phyloP scores from a whole-genome alignment of 1,284 basidiomycete genomes.

The Exobasidium rhododendri region DNA sequence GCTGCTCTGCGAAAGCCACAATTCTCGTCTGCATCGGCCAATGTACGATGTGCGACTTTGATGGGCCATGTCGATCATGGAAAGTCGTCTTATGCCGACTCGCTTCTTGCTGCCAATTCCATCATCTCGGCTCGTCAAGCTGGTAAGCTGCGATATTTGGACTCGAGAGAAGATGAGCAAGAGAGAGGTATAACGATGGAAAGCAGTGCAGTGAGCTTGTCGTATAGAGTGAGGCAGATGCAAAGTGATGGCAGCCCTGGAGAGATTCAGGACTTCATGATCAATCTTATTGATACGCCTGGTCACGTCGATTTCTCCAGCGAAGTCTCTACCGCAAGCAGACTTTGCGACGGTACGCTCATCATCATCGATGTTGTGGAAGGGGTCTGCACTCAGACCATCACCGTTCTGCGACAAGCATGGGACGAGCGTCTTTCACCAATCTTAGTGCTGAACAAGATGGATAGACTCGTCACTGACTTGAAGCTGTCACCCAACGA shows the following conservation, averaged over 20 bases:
- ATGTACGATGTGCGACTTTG: slow-evolving; percentile 52
- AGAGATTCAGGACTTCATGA: slow-evolving; percentile 64
- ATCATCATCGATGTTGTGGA: slow-evolving; percentile 98
- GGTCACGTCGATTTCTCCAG: slow-evolving; percentile 98
- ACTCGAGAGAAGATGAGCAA: slow-evolving; percentile 95
- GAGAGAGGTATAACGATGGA: slow-evolving; percentile 99
- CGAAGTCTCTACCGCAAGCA: slow-evolving; percentile 89
- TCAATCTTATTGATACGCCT: slow-evolving; percentile 97
- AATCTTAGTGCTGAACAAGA: slow-evolving; percentile 93
- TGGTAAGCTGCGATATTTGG: slow-evolving; percentile 91
- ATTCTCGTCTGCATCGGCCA: slow-evolving; percentile 31
- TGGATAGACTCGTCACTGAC: slow-evolving; percentile 92
- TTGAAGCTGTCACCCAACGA: slow-evolving; percentile 86
- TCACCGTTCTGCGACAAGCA: slow-evolving; percentile 89
- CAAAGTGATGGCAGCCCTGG: slow-evolving; percentile 33
- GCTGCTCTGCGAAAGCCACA: background rate
- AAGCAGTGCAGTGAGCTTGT: slow-evolving; percentile 70
- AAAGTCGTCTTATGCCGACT: slow-evolving; percentile 75
- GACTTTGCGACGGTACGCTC: slow-evolving; percentile 90
- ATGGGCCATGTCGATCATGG: slow-evolving; percentile 55
- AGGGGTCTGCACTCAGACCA: slow-evolving; percentile 95
- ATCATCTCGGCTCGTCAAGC: slow-evolving; percentile 94
- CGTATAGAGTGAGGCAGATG: slow-evolving; percentile 45
- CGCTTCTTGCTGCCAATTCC: slow-evolving; percentile 91
- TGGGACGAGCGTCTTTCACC: slow-evolving; percentile 86